Base-by-base conservation (phyloP, 768 basidiomycete species). In the Gloeostereum incarnatum region DNA sequence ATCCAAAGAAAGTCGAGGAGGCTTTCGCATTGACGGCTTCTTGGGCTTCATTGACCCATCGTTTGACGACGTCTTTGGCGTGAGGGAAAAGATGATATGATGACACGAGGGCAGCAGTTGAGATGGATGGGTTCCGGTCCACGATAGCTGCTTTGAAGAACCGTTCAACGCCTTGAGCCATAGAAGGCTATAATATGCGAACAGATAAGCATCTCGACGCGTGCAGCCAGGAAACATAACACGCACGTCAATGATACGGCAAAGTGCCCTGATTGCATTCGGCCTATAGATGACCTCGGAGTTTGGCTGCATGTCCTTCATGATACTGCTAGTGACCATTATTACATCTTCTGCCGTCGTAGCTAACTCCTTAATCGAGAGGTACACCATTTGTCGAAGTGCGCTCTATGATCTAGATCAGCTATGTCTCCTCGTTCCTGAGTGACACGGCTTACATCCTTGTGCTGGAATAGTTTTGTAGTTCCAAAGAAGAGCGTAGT, bases 301-400 rank as follows among this genome's bases (percentile, higher is more conserved):
- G 56, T 96, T 97, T 39, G 93, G 86, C 53, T 99, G 96, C 91
- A 98, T 99, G 55, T 99, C 96, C 68, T 98, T 98, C 93, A 96
- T 96, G 59, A 99, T 97, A 53, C 91, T 96, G 58, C 83, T 88
- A 7, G 96, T 99, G 45, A 97, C 93, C 91, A 99, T 99, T 50
- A 99, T 96, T 20, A 98, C 91, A 68, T 98, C 94, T 60, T 99
- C 92, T 11, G 96, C 90, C n/a, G 85, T 83, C 24, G 76, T 80
- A 20, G 92, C 84, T 8, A 99, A 73, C 60, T 99, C 96, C 67
- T 98, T 99, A 67, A 99, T 97, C 36, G 94, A 87, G 43, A 99
- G 73, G 65, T 99, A 99, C 18, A 99, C 93, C 67, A 92, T 93
- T 61, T 99, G 96, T 41, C 96, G 81, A 45, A 99, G 69, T 7